Evolutionary conservation across 257 asterid genomes (phyloP).

Genomic region (Rhazya stricta): DNA sequence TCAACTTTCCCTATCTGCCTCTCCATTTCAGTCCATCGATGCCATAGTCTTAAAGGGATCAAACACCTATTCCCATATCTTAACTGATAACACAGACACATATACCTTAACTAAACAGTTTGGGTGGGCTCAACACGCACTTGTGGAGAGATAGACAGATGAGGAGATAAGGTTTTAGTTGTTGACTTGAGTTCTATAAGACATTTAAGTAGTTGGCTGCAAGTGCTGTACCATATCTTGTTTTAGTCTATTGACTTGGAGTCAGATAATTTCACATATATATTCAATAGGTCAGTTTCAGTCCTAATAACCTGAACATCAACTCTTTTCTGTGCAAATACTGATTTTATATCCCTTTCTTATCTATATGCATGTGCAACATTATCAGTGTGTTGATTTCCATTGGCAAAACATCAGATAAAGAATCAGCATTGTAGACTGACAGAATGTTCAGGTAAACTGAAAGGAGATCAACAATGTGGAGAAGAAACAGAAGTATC

Average conservation of each 20-base stretch:
- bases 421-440: background rate
- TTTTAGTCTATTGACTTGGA: background rate
- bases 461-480: background rate
- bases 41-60: background rate
- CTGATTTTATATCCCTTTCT: background rate
- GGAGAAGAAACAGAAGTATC: background rate
- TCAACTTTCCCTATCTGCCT: background rate
- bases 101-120: background rate
- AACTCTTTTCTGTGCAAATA: background rate
- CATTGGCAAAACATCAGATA: background rate
- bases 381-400: background rate
- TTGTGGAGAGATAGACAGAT: background rate
- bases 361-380: background rate
- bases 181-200: background rate
- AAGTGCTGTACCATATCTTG: background rate
- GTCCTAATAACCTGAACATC: background rate
- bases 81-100: background rate
- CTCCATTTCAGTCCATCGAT: background rate
- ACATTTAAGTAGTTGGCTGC: background rate
- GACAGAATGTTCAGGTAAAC: background rate
- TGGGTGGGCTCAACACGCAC: too few relatives aligned
- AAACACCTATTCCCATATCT: background rate
- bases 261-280: background rate
- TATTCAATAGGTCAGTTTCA: background rate
- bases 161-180: background rate